These are phyloP conservation scores for Panicum miliaceum DNA, from an alignment of 176 grass and related monocot genomes.

Conservation along the genomic window DNA sequence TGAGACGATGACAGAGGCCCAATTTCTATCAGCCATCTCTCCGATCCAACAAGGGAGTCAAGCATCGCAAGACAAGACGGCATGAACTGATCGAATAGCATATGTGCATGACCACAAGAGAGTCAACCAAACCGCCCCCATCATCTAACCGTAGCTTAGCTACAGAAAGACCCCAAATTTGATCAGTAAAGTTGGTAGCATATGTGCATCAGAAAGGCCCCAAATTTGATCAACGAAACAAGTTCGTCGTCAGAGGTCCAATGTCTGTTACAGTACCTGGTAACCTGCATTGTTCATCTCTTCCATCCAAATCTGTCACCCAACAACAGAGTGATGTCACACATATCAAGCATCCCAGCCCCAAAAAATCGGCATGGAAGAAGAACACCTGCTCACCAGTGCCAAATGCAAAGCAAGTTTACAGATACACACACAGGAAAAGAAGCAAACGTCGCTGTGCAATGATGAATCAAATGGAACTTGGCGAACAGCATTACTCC, in stretches of 20 bases:
- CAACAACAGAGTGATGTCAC: neutral
- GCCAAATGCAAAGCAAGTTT: neutral
- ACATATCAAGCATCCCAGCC: neutral
- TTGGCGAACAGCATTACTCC: neutral
- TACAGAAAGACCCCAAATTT: too few relatives aligned
- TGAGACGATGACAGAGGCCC: too few relatives aligned
- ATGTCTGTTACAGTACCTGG: neutral
- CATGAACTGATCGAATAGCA: too few relatives aligned
- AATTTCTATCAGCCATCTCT: too few relatives aligned
- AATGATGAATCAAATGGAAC: neutral
- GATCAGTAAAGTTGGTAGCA: too few relatives aligned
- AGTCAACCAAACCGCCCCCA: too few relatives aligned
- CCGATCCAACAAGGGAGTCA: too few relatives aligned
- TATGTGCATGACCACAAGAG: too few relatives aligned
- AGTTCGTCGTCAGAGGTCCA: neutral
- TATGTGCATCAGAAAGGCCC: neutral
- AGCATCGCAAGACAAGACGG: too few relatives aligned
- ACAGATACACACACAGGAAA: neutral
- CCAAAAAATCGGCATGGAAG: neutral
- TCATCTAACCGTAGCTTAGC: too few relatives aligned
- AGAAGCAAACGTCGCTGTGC: neutral
- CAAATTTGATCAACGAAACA: too few relatives aligned
- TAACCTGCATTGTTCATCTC: neutral
- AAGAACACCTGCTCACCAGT: neutral
- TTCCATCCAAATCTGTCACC: neutral